phyloP scores from a whole-genome alignment of 1,139 yeast genomes.

The Blastobotrys persicus region DNA sequence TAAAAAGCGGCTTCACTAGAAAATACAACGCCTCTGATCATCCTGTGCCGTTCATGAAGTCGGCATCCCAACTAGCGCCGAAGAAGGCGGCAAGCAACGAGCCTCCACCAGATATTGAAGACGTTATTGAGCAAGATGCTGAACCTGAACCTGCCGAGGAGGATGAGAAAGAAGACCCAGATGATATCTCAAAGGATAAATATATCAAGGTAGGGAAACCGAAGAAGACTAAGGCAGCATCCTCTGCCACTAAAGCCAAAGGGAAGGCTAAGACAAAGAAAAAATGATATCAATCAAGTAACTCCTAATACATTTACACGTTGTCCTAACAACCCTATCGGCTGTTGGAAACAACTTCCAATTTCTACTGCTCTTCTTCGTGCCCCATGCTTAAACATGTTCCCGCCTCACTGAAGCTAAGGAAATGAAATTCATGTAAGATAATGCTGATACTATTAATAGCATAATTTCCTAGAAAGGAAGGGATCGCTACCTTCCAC shows the following conservation, averaged over 20 bases:
- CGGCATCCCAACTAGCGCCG: constrained; percentile 48
- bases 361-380: background rate
- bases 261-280: constrained; percentile 21
- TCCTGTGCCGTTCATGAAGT: constrained; percentile 81
- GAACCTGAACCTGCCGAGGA: constrained; percentile 49
- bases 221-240: constrained; percentile 7
- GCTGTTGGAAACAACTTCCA: too few relatives aligned
- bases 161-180: constrained; percentile 41
- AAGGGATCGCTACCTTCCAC: background rate
- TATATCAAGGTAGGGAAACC: constrained; percentile 46
- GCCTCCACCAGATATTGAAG: constrained; percentile 58
- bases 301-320: too few relatives aligned
- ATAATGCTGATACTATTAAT: too few relatives aligned
- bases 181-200: constrained; percentile 53
- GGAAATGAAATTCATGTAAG: too few relatives aligned
- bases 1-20: constrained; percentile 82
- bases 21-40: constrained; percentile 72
- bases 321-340: too few relatives aligned
- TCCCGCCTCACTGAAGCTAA: too few relatives aligned
- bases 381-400: too few relatives aligned
- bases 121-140: constrained; percentile 55
- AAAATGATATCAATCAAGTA: constrained; percentile 1
- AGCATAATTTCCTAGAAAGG: background rate
- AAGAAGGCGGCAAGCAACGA: constrained; percentile 32
- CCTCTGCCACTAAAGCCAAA: constrained; percentile 2